A percentile compares a stretch with the other conserved stretches of the same genome.
These are phyloP conservation scores for Saitozyma podzolica DNA, from an alignment of 768 basidiomycete species.

Conservation along the genomic window DNA sequence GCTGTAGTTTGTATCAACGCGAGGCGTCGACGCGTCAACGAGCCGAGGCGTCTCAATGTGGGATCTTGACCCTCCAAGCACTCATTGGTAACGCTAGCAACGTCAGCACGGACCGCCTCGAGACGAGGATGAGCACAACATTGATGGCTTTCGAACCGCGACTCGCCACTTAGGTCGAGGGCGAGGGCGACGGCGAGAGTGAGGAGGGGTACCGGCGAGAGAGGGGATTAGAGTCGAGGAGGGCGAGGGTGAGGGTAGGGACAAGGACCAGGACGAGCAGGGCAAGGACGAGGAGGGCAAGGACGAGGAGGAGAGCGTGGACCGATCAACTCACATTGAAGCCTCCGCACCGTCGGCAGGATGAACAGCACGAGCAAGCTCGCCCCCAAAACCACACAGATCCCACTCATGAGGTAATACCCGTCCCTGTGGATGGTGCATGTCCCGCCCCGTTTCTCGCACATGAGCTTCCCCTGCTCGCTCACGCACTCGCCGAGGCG, in stretches of 20 bases:
- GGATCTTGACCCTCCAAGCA: conserved; percentile 46
- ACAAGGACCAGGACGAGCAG: no score
- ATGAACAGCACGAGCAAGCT: conserved; percentile 72
- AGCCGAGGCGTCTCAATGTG: conserved; percentile 13
- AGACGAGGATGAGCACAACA: not conserved
- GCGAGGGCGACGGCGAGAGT: no score
- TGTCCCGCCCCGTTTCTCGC: conserved; percentile 70
- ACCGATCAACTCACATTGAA: conserved; percentile 69
- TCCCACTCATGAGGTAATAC: conserved; percentile 76
- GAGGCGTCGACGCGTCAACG: no score
- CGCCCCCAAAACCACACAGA: conserved; percentile 79
- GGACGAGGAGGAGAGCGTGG: not conserved
- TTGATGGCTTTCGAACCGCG: not conserved
- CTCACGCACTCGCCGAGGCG: conserved; percentile 75
- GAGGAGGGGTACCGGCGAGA: no score
- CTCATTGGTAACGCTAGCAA: conserved; percentile 38
- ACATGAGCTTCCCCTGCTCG: conserved; percentile 80
- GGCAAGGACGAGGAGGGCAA: not conserved
- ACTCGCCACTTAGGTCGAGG: no score
- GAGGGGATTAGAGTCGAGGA: no score
- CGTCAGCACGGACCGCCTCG: conserved; percentile 5
- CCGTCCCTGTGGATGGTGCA: conserved; percentile 87
- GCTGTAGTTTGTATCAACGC: no score
- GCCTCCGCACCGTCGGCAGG: conserved; percentile 74
- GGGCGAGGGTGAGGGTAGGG: no score